phyloP scores from a whole-genome alignment of 495 filamentous ascomycete species.

The Penicillium maclennaniae region DNA sequence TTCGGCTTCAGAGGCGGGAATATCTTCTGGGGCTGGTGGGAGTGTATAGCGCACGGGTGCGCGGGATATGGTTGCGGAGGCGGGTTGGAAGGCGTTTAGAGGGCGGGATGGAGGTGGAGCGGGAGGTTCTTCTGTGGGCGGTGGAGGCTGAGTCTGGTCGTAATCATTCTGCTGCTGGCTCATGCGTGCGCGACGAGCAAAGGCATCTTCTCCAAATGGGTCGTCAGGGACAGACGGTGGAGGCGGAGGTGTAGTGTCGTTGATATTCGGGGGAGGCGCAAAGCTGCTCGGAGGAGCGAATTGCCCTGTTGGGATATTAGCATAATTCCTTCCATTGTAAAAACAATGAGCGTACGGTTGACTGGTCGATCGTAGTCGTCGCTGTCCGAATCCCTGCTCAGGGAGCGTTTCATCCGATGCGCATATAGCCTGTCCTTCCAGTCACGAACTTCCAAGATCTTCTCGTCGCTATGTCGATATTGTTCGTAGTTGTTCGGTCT shows the following conservation, averaged over 20 bases:
- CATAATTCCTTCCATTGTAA: neutral
- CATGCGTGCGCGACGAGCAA: conserved; percentile 59
- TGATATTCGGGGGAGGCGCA: conserved; percentile 62
- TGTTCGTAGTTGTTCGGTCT: conserved; percentile 83
- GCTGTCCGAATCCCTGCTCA: conserved; percentile 54
- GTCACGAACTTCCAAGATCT: conserved; percentile 70
- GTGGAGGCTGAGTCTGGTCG: conserved; percentile 15
- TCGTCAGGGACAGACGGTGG: conserved; percentile 47
- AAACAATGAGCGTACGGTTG: conserved; percentile 43
- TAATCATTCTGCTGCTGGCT: conserved; percentile 17
- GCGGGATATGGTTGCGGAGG: conserved; percentile 66
- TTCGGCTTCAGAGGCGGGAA: conserved; percentile 54
- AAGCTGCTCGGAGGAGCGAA: conserved; percentile 73
- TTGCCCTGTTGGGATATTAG: conserved; percentile 47
- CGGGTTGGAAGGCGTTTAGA: conserved; percentile 39
- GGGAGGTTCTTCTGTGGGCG: conserved; percentile 41
- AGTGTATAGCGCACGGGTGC: conserved; percentile 81
- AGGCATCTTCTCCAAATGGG: conserved; percentile 67
- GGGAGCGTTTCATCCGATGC: conserved; percentile 56
- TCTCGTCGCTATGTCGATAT: conserved; percentile 83
- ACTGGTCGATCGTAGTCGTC: conserved; percentile 51
- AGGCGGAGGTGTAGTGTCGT: conserved; percentile 33
- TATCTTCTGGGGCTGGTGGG: conserved; percentile 54
- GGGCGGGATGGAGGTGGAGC: conserved; percentile 32
- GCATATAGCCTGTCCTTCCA: conserved; percentile 87